These are phyloP conservation scores for Fusarium robinianum DNA, from an alignment of 2,329 filamentous ascomycete species.

Conservation along the genomic window DNA sequence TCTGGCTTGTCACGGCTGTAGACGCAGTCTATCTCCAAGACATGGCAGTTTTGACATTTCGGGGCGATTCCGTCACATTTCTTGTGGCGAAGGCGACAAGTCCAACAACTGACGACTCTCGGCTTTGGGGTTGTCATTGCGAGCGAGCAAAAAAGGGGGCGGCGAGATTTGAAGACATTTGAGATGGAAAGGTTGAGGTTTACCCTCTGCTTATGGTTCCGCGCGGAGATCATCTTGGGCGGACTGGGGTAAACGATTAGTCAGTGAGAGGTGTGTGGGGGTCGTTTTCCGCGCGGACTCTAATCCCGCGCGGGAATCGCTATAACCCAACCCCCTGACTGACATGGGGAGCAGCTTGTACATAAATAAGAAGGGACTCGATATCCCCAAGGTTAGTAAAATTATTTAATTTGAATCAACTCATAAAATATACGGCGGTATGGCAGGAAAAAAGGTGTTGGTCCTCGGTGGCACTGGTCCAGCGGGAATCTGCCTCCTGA, in stretches of 20 bases:
- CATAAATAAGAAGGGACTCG: too few species aligned
- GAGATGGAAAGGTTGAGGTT: not conserved
- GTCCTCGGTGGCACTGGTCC: slow-evolving; percentile 42
- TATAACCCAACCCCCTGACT: too few species aligned
- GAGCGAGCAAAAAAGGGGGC: not conserved
- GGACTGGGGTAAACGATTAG: too few species aligned
- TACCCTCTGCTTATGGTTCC: not conserved
- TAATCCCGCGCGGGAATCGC: too few species aligned
- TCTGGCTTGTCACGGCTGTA: slow-evolving; percentile 50
- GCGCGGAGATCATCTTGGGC: not conserved
- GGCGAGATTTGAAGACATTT: too few species aligned
- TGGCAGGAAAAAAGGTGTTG: slow-evolving; percentile 20
- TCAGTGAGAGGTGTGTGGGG: too few species aligned
- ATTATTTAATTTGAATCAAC: not conserved
- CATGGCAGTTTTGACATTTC: slow-evolving; percentile 40
- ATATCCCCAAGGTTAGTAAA: too few species aligned
- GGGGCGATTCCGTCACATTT: slow-evolving; percentile 16
- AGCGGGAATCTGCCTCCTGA: slow-evolving; percentile 37
- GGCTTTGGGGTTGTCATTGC: not conserved
- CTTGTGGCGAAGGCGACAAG: slow-evolving; percentile 18
- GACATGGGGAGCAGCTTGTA: not conserved
- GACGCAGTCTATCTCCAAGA: slow-evolving; percentile 54
- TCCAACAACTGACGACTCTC: slow-evolving; percentile 16
- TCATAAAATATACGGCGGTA: not conserved
- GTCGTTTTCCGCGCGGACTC: too few species aligned